These are phyloP conservation scores for Botrytis hyacinthi DNA, from an alignment of 2,329 filamentous ascomycete genomes.

Conservation along the genomic window DNA sequence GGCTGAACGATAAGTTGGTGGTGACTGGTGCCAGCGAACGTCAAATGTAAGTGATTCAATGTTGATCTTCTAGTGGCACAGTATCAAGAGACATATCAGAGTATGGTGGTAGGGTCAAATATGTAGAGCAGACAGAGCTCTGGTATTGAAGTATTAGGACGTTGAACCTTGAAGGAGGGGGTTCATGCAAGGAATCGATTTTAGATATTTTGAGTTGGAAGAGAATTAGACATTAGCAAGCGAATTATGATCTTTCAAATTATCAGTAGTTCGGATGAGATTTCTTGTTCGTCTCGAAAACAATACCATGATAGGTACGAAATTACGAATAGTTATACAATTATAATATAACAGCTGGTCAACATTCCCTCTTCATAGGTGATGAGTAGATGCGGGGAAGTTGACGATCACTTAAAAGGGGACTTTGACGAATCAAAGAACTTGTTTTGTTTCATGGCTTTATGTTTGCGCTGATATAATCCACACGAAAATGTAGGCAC, in stretches of 20 bases:
- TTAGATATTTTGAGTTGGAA: not conserved
- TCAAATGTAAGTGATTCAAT: not conserved
- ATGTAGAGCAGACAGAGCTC: not conserved
- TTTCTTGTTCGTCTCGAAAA: not conserved
- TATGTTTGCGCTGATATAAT: not conserved
- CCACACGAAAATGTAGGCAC: not conserved
- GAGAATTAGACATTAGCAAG: not conserved
- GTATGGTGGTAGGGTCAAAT: not conserved
- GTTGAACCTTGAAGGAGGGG: not conserved
- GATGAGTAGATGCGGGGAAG: slow-evolving; percentile 14
- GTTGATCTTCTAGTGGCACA: not conserved
- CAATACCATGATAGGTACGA: not conserved
- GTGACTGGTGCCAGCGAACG: slow-evolving; percentile 18
- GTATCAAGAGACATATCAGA: not conserved
- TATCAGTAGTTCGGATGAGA: not conserved
- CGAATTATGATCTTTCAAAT: not conserved
- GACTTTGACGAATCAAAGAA: not conserved
- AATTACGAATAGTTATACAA: not conserved
- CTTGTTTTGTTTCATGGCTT: not conserved
- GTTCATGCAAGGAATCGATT: not conserved
- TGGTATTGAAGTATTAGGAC: not conserved
- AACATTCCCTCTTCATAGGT: not conserved
- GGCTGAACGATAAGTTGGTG: not conserved
- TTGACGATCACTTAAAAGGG: not conserved
- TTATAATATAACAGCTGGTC: not conserved